These are phyloP conservation scores for Suillus cothurnatus DNA, from an alignment of 768 basidiomycete species.

Conservation along the genomic window DNA sequence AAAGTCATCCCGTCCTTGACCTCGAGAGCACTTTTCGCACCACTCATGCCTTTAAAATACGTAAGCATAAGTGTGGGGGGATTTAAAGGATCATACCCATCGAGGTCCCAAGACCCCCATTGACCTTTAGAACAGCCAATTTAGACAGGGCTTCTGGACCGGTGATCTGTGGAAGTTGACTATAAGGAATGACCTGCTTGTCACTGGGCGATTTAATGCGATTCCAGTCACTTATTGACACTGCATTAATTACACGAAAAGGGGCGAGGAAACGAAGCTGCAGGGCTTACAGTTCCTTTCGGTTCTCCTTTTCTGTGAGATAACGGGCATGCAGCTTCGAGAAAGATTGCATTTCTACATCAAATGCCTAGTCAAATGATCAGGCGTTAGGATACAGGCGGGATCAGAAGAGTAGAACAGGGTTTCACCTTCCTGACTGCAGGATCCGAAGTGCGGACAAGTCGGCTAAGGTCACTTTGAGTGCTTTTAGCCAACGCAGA, in stretches of 20 bases:
- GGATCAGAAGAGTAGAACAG: conserved; percentile 26
- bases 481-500: conserved; percentile 48
- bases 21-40: conserved; percentile 92
- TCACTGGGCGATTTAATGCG: conserved; percentile 84
- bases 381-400: conserved; percentile 38
- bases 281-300: conserved; percentile 75
- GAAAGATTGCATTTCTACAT: conserved; percentile 95
- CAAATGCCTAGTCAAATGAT: conserved; percentile 60
- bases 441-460: conserved; percentile 63
- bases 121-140: conserved; percentile 94
- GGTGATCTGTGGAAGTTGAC: conserved; percentile 59
- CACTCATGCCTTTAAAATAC: conserved; percentile 65
- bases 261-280: conserved; percentile 11
- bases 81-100: conserved; percentile 58
- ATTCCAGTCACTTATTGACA: conserved; percentile 72
- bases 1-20: conserved; percentile 98
- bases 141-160: conserved; percentile 79
- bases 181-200: conserved; percentile 86
- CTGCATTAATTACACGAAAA: conserved; percentile 11
- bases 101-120: conserved; percentile 90
- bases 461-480: conserved; percentile 66
- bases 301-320: conserved; percentile 85
- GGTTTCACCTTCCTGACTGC: conserved; percentile 54
- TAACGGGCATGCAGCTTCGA: conserved; percentile 96
- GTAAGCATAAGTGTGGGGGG: not conserved